Evolutionary conservation across 2,329 filamentous ascomycete genomes (phyloP).

Genomic region (Pseudogymnoascus sp.): DNA sequence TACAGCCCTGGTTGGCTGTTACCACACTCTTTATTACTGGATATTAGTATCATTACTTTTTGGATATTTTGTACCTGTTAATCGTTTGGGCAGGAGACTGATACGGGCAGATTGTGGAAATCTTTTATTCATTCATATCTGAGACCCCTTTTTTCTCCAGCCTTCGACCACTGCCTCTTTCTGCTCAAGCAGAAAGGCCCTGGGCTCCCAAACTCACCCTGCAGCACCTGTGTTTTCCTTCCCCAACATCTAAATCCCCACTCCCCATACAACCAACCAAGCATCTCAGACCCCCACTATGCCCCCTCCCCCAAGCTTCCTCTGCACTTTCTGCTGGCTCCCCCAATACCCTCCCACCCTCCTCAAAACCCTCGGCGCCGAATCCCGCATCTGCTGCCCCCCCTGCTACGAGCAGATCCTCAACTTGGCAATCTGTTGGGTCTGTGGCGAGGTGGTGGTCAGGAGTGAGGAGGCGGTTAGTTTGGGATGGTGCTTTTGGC

Average conservation of each 20-base stretch:
- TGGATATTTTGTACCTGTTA: background rate
- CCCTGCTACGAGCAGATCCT: conserved; percentile 41
- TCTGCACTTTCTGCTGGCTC: conserved; percentile 50
- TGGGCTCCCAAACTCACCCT: too few relatives aligned
- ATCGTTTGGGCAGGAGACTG: background rate
- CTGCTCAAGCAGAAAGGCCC: too few relatives aligned
- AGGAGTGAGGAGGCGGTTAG: conserved; percentile 48
- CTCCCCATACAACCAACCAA: background rate
- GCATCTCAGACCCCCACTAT: background rate
- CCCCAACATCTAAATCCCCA: background rate
- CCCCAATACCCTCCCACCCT: conserved; percentile 30
- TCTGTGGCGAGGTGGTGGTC: conserved; percentile 47
- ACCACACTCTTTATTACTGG: background rate
- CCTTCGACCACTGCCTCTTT: background rate
- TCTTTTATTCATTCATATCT: background rate
- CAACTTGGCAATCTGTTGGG: conserved; percentile 49
- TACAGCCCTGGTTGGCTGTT: background rate
- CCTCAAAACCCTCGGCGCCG: conserved; percentile 35
- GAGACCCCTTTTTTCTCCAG: background rate
- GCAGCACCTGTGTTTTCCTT: background rate
- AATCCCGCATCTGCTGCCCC: conserved; percentile 41
- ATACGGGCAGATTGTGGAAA: background rate
- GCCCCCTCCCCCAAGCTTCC: conserved; percentile 30
- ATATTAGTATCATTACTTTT: background rate
- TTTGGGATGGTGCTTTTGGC: conserved; percentile 55